phyloP scores from a whole-genome alignment of 1,284 basidiomycete species.

The Boletellus sp. region DNA sequence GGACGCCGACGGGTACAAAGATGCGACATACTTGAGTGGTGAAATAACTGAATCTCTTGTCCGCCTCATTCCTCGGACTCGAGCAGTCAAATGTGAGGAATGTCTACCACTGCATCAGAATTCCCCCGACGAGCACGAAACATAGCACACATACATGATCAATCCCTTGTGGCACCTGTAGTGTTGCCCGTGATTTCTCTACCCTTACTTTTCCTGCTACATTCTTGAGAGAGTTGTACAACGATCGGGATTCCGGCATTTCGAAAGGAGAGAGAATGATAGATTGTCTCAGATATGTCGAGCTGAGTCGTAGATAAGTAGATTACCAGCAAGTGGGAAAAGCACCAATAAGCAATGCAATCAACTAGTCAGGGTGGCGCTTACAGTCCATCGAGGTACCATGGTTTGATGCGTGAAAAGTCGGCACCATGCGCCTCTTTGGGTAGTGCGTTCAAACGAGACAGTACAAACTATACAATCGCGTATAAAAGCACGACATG shows the following conservation, averaged over 20 bases:
- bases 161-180: conserved; percentile 76
- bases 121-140: not conserved
- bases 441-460: conserved; percentile 83
- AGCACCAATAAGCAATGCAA: not conserved
- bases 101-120: conserved; percentile 40
- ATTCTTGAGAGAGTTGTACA: conserved; percentile 81
- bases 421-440: conserved; percentile 92
- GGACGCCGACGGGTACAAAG: not conserved
- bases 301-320: conserved; percentile 40
- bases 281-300: conserved; percentile 83
- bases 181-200: conserved; percentile 64
- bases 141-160: conserved; percentile 53
- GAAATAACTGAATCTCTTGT: conserved; percentile 85
- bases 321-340: not conserved
- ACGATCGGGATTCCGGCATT: conserved; percentile 79
- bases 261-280: conserved; percentile 88
- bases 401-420: conserved; percentile 95
- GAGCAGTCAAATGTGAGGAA: conserved; percentile 74
- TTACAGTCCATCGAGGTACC: conserved; percentile 93
- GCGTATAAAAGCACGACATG: not conserved
- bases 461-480: conserved; percentile 72
- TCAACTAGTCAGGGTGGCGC: conserved; percentile 23
- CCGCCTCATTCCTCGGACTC: conserved; percentile 77
- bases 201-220: conserved; percentile 79
- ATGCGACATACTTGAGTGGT: conserved; percentile 66